A percentile compares a stretch with the other conserved stretches of the same genome.
These are phyloP conservation scores for Neonectria magnoliae DNA, from an alignment of 2,329 filamentous ascomycete genomes.

Conservation along the genomic window DNA sequence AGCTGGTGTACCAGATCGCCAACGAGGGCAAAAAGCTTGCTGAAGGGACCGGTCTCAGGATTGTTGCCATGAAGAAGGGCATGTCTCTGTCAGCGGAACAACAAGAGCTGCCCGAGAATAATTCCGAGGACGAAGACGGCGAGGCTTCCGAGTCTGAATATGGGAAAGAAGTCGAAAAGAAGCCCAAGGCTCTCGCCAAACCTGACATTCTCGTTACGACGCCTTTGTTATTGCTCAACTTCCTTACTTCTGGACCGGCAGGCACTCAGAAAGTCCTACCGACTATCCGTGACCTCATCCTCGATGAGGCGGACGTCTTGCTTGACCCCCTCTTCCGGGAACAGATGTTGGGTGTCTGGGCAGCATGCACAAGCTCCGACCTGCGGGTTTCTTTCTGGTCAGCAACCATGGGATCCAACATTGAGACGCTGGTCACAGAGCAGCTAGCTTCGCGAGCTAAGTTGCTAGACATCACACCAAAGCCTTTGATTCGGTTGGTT, in stretches of 20 bases:
- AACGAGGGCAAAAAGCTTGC: conserved; percentile 88
- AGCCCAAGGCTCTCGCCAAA: conserved; percentile 45
- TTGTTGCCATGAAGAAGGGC: conserved; percentile 86
- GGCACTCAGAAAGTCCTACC: conserved; percentile 65
- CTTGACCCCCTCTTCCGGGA: conserved; percentile 90
- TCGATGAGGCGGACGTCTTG: conserved; percentile 96
- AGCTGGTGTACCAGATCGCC: conserved; percentile 81
- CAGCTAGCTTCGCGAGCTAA: conserved; percentile 68
- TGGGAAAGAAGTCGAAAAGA: conserved; percentile 34
- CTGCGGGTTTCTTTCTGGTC: conserved; percentile 89
- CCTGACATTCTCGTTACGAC: conserved; percentile 55
- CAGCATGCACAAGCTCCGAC: conserved; percentile 74
- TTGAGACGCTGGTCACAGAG: conserved; percentile 81
- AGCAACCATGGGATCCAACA: conserved; percentile 94
- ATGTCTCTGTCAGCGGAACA: conserved; percentile 72
- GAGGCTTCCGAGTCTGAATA: conserved; percentile 52
- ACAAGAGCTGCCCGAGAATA: conserved; percentile 50
- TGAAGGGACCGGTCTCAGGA: conserved; percentile 77
- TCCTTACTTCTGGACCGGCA: conserved; percentile 62
- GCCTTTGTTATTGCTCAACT: conserved; percentile 75
- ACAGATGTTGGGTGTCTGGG: conserved; percentile 87
- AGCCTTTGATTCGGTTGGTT: conserved; percentile 80
- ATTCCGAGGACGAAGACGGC: conserved; percentile 53
- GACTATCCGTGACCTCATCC: conserved; percentile 76
- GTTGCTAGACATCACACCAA: conserved; percentile 48